Percentiles rank a stretch among this genome's conserved stretches.
These are phyloP conservation scores for Periconia macrospinosa DNA, from an alignment of 2,329 filamentous ascomycete species.

Conservation along the genomic window DNA sequence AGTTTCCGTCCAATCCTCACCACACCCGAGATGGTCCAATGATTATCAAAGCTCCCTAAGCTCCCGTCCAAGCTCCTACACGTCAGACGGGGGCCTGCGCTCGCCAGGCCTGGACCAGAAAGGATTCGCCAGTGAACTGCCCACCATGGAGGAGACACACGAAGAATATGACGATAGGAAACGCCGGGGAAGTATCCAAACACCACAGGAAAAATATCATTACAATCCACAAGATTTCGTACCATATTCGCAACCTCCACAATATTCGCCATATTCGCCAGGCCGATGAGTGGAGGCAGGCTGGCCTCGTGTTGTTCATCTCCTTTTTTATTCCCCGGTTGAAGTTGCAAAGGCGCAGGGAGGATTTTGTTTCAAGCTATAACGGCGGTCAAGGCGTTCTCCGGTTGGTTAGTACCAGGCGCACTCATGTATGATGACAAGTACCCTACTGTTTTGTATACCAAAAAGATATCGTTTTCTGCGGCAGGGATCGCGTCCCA, in stretches of 20 bases:
- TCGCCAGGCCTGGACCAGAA: conserved; percentile 39
- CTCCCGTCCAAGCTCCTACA: conserved; percentile 40
- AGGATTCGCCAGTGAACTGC: conserved; percentile 35
- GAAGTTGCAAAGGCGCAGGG: background rate
- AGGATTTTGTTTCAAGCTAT: background rate
- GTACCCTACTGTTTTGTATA: conserved; percentile 4
- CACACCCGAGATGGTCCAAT: conserved; percentile 35
- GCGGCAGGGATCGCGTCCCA: background rate
- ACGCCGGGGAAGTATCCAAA: conserved; percentile 6
- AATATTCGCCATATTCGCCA: conserved; percentile 18
- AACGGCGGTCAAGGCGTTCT: conserved; percentile 1
- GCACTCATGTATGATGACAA: background rate
- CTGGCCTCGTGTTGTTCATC: background rate
- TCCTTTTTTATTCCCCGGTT: background rate
- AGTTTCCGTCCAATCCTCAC: conserved; percentile 22
- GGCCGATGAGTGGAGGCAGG: conserved; percentile 1
- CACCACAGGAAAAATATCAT: conserved; percentile 22
- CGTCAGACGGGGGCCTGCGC: conserved; percentile 36
- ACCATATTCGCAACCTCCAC: conserved; percentile 15
- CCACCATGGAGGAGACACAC: conserved; percentile 38
- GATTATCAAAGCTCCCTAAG: conserved; percentile 29
- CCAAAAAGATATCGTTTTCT: conserved; percentile 8
- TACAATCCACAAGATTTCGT: conserved; percentile 42
- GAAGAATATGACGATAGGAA: conserved; percentile 28
- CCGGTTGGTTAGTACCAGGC: conserved; percentile 6